phyloP scores from a whole-genome alignment of 192 early-diverging fungal genomes.

The Entomortierella chlamydospora region DNA sequence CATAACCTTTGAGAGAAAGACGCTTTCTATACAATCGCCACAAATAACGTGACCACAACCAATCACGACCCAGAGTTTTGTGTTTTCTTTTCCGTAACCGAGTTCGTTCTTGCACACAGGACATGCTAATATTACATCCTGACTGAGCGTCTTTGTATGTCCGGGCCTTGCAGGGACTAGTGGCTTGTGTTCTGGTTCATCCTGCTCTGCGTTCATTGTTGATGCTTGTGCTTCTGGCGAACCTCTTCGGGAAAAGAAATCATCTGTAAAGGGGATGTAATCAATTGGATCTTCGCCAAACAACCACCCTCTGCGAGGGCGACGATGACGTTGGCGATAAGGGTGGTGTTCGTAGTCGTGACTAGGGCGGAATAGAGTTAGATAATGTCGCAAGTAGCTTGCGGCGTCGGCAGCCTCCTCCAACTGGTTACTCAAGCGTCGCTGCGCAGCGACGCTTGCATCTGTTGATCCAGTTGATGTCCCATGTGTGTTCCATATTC shows the following conservation, averaged over 20 bases:
- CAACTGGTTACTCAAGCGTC: too few species aligned
- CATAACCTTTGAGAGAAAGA: constrained; percentile 14
- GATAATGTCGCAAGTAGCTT: too few species aligned
- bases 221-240: too few species aligned
- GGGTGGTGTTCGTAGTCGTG: too few species aligned
- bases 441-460: too few species aligned
- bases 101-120: constrained; percentile 16
- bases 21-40: constrained; percentile 13
- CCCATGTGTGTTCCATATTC: background rate
- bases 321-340: too few species aligned
- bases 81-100: constrained; percentile 4
- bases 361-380: too few species aligned
- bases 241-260: too few species aligned
- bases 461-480: background rate
- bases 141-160: constrained; percentile 9
- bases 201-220: background rate
- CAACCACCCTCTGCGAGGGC: too few species aligned
- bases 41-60: constrained; percentile 48
- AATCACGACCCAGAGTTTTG: constrained; percentile 31
- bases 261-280: too few species aligned
- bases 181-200: constrained; percentile 2
- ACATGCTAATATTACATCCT: constrained; percentile 10
- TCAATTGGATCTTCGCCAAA: too few species aligned
- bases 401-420: too few species aligned
- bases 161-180: constrained; percentile 6